A percentile compares a stretch with the other conserved stretches of the same genome.
Conservation (phyloP, 2,329 filamentous ascomycete species). For the Phaeophleospora eucalypticola region DNA sequence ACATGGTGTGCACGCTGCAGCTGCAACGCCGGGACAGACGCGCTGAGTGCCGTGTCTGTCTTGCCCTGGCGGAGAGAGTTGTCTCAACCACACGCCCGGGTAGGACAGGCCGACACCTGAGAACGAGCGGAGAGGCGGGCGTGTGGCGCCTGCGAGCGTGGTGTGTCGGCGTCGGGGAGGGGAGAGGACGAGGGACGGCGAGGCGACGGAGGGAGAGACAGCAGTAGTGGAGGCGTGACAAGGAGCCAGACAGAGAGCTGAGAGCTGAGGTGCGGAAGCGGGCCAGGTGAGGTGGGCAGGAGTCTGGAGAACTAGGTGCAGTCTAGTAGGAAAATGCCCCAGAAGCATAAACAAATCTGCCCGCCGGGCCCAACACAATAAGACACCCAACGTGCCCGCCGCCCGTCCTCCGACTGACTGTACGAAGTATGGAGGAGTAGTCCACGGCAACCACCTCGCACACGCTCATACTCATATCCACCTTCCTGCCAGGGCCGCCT, state of each 20-base stretch:
- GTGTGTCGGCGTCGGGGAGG: not conserved
- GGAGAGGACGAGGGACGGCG: too few relatives aligned
- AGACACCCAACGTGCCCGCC: not conserved
- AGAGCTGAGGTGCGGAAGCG: not conserved
- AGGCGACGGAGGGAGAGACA: too few relatives aligned
- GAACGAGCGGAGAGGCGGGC: not conserved
- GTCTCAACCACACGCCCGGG: not conserved
- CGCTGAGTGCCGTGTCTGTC: not conserved
- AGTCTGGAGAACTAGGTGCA: not conserved
- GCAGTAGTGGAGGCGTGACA: too few relatives aligned
- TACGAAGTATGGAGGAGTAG: too few relatives aligned
- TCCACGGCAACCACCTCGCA: too few relatives aligned
- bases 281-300: constrained; percentile 1
- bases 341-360: too few relatives aligned
- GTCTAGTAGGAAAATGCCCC: too few relatives aligned
- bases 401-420: not conserved
- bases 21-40: too few relatives aligned
- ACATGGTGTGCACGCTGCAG: not conserved
- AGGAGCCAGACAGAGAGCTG: too few relatives aligned
- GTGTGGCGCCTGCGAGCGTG: too few relatives aligned
- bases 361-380: too few relatives aligned
- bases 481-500: not conserved
- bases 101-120: not conserved
- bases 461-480: not conserved
- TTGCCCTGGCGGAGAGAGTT: too few relatives aligned